These are phyloP conservation scores for Nothomitra cinnamomea DNA, from an alignment of 2,329 filamentous ascomycete species.

Conservation along the genomic window DNA sequence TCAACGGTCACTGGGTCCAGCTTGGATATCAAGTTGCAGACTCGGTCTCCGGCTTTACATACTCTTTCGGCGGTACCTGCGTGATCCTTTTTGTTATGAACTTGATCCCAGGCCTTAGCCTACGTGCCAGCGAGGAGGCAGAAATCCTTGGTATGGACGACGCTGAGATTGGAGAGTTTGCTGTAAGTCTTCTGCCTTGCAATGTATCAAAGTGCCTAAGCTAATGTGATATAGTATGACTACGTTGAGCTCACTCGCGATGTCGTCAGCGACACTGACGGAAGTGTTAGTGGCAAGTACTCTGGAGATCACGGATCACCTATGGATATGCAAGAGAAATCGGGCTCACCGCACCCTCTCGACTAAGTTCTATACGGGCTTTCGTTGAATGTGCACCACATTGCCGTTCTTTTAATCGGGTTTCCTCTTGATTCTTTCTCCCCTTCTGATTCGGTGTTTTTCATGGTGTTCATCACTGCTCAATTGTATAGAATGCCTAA, in stretches of 20 bases:
- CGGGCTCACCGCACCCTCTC: not conserved
- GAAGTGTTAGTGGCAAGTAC: slow-evolving; percentile 11
- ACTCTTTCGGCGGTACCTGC: slow-evolving; percentile 64
- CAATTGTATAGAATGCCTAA: no score
- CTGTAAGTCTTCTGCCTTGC: slow-evolving; percentile 27
- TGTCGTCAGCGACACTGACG: slow-evolving; percentile 31
- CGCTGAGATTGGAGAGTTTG: slow-evolving; percentile 81
- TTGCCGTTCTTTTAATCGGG: not conserved
- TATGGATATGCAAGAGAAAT: slow-evolving; percentile 11
- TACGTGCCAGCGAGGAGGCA: slow-evolving; percentile 59
- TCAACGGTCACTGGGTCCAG: slow-evolving; percentile 72
- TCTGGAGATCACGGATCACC: slow-evolving; percentile 8
- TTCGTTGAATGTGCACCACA: not conserved
- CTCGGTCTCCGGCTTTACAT: slow-evolving; percentile 55
- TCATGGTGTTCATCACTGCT: no score
- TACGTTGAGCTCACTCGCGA: slow-evolving; percentile 73
- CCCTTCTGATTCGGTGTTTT: no score
- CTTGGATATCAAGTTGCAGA: slow-evolving; percentile 72
- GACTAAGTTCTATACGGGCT: not conserved
- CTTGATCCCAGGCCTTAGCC: slow-evolving; percentile 55
- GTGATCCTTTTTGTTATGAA: slow-evolving; percentile 69
- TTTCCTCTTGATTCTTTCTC: no score
- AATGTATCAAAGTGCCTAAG: not conserved
- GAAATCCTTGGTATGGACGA: slow-evolving; percentile 79
- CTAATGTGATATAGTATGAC: slow-evolving; percentile 42